phyloP scores from a whole-genome alignment of 148 eudicot genomes.

The Nepenthes mirabilis region DNA sequence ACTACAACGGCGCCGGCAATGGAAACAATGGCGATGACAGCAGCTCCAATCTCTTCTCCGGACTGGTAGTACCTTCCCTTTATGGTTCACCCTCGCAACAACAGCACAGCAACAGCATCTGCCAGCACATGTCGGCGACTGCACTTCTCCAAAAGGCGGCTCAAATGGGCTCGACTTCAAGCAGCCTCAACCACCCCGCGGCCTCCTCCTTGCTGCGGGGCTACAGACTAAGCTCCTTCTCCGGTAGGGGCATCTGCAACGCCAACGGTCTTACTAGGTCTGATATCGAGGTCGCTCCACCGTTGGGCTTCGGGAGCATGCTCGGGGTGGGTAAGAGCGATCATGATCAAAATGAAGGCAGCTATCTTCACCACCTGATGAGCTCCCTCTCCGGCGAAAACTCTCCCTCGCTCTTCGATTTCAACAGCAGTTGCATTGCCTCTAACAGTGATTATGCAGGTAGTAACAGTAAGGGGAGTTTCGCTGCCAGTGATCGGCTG shows the following conservation, averaged over 20 bases:
- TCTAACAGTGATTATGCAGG: too few species aligned
- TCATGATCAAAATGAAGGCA: not conserved
- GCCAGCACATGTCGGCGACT: conserved; percentile 2
- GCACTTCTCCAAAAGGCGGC: conserved; percentile 81
- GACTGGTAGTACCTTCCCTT: too few species aligned
- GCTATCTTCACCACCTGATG: not conserved
- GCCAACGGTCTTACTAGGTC: not conserved
- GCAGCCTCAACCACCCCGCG: conserved; percentile 1
- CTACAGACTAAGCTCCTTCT: not conserved
- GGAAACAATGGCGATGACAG: not conserved
- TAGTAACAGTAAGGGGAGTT: too few species aligned
- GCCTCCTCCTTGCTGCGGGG: not conserved
- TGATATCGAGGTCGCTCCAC: not conserved
- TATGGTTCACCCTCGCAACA: not conserved
- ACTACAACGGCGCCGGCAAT: not conserved
- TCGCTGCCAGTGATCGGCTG: too few species aligned
- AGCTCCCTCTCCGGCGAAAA: not conserved
- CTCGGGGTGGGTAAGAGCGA: not conserved
- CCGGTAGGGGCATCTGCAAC: not conserved
- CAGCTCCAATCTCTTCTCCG: conserved; percentile 1
- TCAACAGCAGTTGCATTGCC: too few species aligned
- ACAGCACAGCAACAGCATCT: not conserved
- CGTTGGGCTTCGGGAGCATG: not conserved
- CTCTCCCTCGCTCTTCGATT: too few species aligned
- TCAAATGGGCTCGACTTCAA: conserved; percentile 52